Evolutionary conservation across 306 rosid genomes (phyloP).

Genomic region (Gastrolobium villosum): DNA sequence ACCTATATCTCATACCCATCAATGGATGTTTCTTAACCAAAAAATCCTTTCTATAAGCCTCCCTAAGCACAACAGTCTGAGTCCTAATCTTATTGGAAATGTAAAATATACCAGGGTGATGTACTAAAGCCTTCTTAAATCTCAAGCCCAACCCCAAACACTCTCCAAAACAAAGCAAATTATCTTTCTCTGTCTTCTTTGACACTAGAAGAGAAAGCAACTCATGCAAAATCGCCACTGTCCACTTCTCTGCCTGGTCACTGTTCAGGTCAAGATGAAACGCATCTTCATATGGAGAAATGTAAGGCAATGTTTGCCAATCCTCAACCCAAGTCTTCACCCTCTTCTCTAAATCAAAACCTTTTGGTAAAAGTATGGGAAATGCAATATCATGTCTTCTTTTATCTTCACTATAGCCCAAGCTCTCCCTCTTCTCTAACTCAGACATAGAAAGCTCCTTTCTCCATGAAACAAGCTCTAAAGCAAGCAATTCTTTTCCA

Average conservation of each 20-base stretch:
- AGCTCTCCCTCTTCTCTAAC: constrained; percentile 68
- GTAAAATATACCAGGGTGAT: constrained; percentile 90
- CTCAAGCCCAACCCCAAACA: constrained; percentile 77
- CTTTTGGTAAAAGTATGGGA: constrained; percentile 75
- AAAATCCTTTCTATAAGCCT: constrained; percentile 78
- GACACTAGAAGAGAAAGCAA: constrained; percentile 78
- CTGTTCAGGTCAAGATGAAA: constrained; percentile 69
- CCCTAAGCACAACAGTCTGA: constrained; percentile 82
- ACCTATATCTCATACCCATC: constrained; percentile 76
- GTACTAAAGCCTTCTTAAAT: constrained; percentile 79
- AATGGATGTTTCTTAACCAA: constrained; percentile 76
- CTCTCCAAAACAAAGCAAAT: constrained; percentile 65
- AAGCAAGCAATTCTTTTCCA: constrained; percentile 71
- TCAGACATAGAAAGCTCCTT: constrained; percentile 74
- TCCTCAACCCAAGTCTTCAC: constrained; percentile 75
- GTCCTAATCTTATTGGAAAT: constrained; percentile 81
- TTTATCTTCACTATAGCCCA: constrained; percentile 37
- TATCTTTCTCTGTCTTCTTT: constrained; percentile 77
- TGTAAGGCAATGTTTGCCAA: constrained; percentile 89
- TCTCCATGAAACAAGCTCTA: constrained; percentile 81
- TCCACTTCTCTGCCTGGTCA: constrained; percentile 90
- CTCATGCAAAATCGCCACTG: constrained; percentile 83
- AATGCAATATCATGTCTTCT: constrained; percentile 59
- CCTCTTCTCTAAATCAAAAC: constrained; percentile 79
- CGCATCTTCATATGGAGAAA: constrained; percentile 83